phyloP scores from a whole-genome alignment of 345 rosid genomes.

The Lepidium sativum region DNA sequence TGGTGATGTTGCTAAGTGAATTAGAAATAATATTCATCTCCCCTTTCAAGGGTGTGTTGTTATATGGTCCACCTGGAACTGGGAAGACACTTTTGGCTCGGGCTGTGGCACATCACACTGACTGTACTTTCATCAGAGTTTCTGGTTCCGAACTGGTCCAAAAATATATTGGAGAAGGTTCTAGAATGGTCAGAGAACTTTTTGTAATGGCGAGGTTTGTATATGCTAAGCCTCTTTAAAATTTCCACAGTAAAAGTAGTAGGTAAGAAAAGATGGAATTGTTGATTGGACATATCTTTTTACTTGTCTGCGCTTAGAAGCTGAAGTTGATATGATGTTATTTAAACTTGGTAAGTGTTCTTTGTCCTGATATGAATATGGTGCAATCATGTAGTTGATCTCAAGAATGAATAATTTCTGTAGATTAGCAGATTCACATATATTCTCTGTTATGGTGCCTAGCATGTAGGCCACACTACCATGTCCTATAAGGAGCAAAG shows the following conservation, averaged over 20 bases:
- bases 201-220: slow-evolving; percentile 98
- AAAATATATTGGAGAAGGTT: slow-evolving; percentile 98
- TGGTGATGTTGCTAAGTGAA: background rate
- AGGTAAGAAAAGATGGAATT: background rate
- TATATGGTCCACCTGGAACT: slow-evolving; percentile 99
- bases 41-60: slow-evolving; percentile 67
- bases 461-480: background rate
- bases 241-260: background rate
- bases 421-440: background rate
- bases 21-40: background rate
- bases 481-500: background rate
- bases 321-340: background rate
- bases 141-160: slow-evolving; percentile 96
- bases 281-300: background rate
- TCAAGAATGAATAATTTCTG: background rate
- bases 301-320: background rate
- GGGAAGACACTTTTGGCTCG: slow-evolving; percentile 96
- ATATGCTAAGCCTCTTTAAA: background rate
- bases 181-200: slow-evolving; percentile 98
- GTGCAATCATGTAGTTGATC: background rate
- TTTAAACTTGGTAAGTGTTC: background rate
- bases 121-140: slow-evolving; percentile 98
- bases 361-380: background rate
- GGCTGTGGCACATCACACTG: slow-evolving; percentile 99
- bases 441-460: background rate